Base-by-base conservation (phyloP, 176 grass and related monocot species). In the Oryza rufipogon region DNA sequence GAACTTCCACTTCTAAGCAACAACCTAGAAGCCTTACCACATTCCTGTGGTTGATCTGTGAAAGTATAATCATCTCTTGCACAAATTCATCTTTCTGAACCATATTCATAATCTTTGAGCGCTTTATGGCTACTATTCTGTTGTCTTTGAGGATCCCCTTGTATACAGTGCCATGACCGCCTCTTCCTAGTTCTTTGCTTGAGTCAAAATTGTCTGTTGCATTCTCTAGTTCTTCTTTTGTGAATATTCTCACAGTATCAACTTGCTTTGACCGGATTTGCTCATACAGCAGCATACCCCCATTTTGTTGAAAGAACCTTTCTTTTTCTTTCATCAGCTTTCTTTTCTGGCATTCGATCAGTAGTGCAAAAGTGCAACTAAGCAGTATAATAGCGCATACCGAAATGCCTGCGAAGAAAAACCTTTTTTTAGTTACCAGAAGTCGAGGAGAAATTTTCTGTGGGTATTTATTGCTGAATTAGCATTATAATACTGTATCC, bases 271-370 rank as follows among this genome's bases (percentile, higher is more conserved):
- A 73, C n/a, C 48, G 79, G 54, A 86, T 86, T 46, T 86, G 12
- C 69, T 86, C 84, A 51, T 86, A 86, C 51, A 86, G 64, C 3
- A 79, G 38, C 9, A 80, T 7, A 33, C 75, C 84, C 5, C 68
- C 84, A 73, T 86, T 80, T 71, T 84, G 73, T 76, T 84, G 64
- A 44, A 89, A 89, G 83, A 89, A 89, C 56, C 7, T 36, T 1
- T 80, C 54, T 10, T 81, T 89, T 86, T 89, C 83, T 81, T 74
- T 80, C 51, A 23, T 33, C 39, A 89, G 71, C 42, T 89, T 75
- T 70, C 64, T 89, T 78, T 86, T 89, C 52, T 89, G 83, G 1
- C 66, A 89, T 77, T 86, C 13, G 33, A 86, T 81, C 22, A 86
- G 54, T n/a, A 89, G 72, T 6, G 82, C 70, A 70, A 85, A 89